phyloP scores from a whole-genome alignment of 768 basidiomycete species.

The Rhodotorula babjevae region DNA sequence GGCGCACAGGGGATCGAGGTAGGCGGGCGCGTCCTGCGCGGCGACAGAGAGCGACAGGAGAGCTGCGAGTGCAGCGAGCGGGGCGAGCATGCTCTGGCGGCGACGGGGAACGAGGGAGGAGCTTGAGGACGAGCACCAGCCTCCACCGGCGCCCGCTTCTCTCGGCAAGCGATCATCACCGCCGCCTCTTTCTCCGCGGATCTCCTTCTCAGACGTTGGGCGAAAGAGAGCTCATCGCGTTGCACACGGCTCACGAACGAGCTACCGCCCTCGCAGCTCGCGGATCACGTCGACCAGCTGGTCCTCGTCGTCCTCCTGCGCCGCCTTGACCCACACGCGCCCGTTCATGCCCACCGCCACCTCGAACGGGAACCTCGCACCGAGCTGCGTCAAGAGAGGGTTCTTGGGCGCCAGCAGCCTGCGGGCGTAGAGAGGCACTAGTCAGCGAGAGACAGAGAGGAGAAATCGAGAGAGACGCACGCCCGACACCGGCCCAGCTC shows the following conservation, averaged over 20 bases:
- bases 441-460: background rate
- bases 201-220: background rate
- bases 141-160: too few species aligned
- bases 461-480: conserved; percentile 54
- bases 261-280: conserved; percentile 56
- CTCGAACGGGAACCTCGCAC: conserved; percentile 77
- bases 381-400: conserved; percentile 75
- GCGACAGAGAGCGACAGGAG: background rate
- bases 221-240: too few species aligned
- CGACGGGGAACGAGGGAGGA: background rate
- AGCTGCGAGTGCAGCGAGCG: background rate
- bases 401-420: conserved; percentile 76
- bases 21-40: background rate
- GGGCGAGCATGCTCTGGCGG: background rate
- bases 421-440: background rate
- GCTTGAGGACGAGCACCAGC: too few species aligned
- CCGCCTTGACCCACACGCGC: conserved; percentile 75
- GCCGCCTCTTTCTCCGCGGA: background rate
- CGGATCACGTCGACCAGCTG: conserved; percentile 70
- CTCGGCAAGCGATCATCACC: background rate
- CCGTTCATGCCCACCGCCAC: conserved; percentile 87
- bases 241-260: too few species aligned
- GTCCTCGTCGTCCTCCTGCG: conserved; percentile 52
- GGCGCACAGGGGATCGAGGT: background rate
- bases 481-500: conserved; percentile 79